Percentiles rank a stretch among this genome's conserved stretches.
These are phyloP conservation scores for Lipomyces orientalis DNA, from an alignment of 805 yeast species.

Conservation along the genomic window DNA sequence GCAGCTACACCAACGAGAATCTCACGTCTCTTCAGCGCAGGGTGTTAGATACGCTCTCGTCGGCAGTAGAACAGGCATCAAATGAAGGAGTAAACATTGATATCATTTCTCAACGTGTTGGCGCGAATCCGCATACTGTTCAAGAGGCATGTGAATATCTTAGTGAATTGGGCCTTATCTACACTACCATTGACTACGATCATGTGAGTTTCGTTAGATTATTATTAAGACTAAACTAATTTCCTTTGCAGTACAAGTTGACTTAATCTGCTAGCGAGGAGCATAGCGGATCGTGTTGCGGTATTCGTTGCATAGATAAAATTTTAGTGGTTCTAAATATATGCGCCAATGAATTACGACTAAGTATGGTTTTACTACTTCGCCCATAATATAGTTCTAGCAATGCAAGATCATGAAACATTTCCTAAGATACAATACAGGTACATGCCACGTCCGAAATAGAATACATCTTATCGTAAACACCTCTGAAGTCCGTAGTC, in stretches of 20 bases:
- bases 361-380: neutral
- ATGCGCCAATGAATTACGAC: neutral
- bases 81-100: slow-evolving; percentile 36
- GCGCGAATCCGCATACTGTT: slow-evolving; percentile 10
- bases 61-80: slow-evolving; percentile 11
- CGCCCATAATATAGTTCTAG: neutral
- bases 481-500: neutral
- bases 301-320: too few relatives aligned
- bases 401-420: neutral
- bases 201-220: slow-evolving; percentile 26
- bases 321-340: too few relatives aligned
- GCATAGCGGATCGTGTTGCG: neutral
- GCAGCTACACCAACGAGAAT: slow-evolving; percentile 22
- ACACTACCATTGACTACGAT: slow-evolving; percentile 34
- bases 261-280: neutral
- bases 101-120: slow-evolving; percentile 18
- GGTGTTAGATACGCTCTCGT: slow-evolving; percentile 23
- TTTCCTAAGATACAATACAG: neutral
- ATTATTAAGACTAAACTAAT: neutral
- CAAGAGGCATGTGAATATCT: slow-evolving; percentile 25
- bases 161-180: slow-evolving; percentile 28
- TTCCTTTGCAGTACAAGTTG: slow-evolving; percentile 6
- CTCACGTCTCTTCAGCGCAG: slow-evolving; percentile 29
- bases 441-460: neutral
- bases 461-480: neutral